Percentiles rank a stretch among this genome's conserved stretches.
Conservation (phyloP, 257 asterid genomes). For the Ballota nigra region DNA sequence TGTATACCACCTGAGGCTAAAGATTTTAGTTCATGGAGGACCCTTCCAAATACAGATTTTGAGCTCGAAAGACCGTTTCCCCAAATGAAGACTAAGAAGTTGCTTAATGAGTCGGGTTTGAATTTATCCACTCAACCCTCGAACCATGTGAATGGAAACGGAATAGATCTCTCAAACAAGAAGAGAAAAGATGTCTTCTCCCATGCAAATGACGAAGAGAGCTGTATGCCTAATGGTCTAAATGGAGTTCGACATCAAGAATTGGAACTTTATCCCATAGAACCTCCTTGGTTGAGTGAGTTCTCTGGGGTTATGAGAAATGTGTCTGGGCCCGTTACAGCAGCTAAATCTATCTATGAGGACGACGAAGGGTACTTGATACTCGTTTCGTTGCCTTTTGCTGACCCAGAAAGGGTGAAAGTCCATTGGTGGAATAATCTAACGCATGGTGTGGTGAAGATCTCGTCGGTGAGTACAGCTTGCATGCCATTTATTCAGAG, state of each 20-base stretch:
- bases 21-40: conserved; percentile 54
- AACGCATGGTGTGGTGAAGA: conserved; percentile 64
- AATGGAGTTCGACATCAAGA: conserved; percentile 32
- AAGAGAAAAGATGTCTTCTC: conserved; percentile 45
- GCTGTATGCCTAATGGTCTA: conserved; percentile 24
- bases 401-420: conserved; percentile 51
- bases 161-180: conserved; percentile 44
- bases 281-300: conserved; percentile 47
- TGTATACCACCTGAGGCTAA: conserved; percentile 52
- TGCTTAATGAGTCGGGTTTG: conserved; percentile 49
- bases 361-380: conserved; percentile 59
- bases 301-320: conserved; percentile 53
- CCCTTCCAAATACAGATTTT: conserved; percentile 49
- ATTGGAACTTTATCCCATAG: conserved; percentile 30
- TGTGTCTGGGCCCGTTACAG: conserved; percentile 48
- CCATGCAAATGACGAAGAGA: conserved; percentile 36
- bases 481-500: conserved; percentile 65
- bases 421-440: conserved; percentile 58
- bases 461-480: conserved; percentile 59
- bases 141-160: conserved; percentile 42
- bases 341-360: conserved; percentile 53
- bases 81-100: conserved; percentile 35
- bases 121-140: conserved; percentile 38
- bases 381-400: conserved; percentile 44
- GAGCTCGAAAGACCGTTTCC: conserved; percentile 49